These are phyloP conservation scores for Coemansia javaensis DNA, from an alignment of 192 early-diverging fungal species.

Conservation along the genomic window DNA sequence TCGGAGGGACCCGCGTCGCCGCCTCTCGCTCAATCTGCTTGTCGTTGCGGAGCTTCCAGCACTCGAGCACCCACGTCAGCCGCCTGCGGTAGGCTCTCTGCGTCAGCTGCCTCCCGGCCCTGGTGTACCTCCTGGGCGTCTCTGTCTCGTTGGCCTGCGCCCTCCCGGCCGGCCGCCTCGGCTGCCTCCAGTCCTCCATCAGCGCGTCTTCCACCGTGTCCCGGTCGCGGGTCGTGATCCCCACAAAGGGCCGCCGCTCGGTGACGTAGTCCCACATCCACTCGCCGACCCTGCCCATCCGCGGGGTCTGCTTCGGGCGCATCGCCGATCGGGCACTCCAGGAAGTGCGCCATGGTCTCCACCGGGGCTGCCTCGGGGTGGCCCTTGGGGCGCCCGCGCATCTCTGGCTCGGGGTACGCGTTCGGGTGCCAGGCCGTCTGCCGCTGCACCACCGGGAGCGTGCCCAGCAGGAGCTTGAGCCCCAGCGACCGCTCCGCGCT, in stretches of 20 bases:
- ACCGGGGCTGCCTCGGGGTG: background rate
- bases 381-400: background rate
- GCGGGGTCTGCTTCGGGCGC: background rate
- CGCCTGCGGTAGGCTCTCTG: background rate
- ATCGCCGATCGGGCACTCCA: background rate
- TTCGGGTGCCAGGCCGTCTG: conserved; percentile 1
- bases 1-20: background rate
- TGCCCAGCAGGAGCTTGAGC: background rate
- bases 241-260: background rate
- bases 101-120: background rate
- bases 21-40: background rate
- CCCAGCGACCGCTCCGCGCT: background rate
- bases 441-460: conserved; percentile 1
- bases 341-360: background rate
- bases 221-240: background rate
- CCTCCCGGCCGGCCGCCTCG: too few relatives aligned
- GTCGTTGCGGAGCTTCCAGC: background rate
- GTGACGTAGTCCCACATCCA: background rate
- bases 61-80: background rate
- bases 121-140: too few relatives aligned
- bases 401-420: conserved; percentile 3
- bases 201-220: background rate
- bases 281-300: background rate
- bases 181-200: too few relatives aligned
- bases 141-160: too few relatives aligned